Evolutionary conservation across 2,329 filamentous ascomycete species (phyloP), one percentile per base, ranked within the genome.

Genomic region (Neonectria neomacrospora): DNA sequence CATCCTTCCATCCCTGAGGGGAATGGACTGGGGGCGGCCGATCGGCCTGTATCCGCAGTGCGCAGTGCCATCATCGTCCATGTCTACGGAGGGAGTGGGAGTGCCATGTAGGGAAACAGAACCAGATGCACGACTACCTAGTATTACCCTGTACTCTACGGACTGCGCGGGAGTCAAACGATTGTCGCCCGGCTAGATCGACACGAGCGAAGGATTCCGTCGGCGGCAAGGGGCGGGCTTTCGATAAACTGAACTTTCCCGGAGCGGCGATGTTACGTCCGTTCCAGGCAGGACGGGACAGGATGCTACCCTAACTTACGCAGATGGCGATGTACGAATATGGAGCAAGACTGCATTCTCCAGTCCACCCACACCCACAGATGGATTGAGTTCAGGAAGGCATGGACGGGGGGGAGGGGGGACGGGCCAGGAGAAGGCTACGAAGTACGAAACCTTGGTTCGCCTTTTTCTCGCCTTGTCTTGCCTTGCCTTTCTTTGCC

Each of bases 21-120:
- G 22, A 12, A 34, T 10, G 16, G 53, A 58, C 61, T 68, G 60
- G 64, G 62, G 58, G 61, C 66, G 67, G 66, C 47, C 64, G 58
- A 73, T 71, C 71, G 67, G 69, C 47, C 45, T 69, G 57, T 60
- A 59, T 69, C 61, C 67, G 58, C 67, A 63, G 58, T 55, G 52
- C 42, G 44, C 58, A 58, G 47, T 62, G 47, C 54, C 28, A 32
- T 51, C 50, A 26, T 26, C 47, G 11, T 26, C 45, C 45, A 32
- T 32, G 10, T 53, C 44, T 53, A 26, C n/a, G n/a, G n/a, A n/a
- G n/a, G n/a, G n/a, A n/a, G n/a, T n/a, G n/a, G n/a, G n/a, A n/a
- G n/a, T n/a, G n/a, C n/a, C n/a, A n/a, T n/a, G n/a, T n/a, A 44
- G 39, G 34, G 50, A 42, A 59, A 53, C 37, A 30, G 48, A n/a